Evolutionary conservation across 768 basidiomycete species (phyloP).

Genomic region (Xerocomellus intermedius): DNA sequence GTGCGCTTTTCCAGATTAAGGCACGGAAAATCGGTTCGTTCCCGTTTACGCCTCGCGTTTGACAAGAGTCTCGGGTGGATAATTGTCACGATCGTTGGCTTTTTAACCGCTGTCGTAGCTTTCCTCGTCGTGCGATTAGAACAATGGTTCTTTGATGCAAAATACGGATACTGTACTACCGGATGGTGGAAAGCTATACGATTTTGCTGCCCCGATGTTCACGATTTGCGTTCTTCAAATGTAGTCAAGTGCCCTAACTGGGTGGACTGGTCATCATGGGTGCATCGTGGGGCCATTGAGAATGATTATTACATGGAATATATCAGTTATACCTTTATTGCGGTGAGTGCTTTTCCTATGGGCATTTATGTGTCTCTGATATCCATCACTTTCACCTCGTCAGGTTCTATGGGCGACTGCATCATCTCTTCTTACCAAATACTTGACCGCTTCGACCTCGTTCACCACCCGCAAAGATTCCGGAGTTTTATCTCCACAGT

Average conservation of each 20-base stretch:
- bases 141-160: conserved; percentile 86
- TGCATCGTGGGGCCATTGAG: conserved; percentile 6
- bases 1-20: conserved; percentile 74
- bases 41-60: conserved; percentile 56
- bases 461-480: conserved; percentile 90
- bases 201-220: conserved; percentile 70
- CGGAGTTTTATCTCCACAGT: conserved; percentile 55
- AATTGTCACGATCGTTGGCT: conserved; percentile 84
- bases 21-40: conserved; percentile 65
- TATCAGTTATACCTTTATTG: conserved; percentile 66
- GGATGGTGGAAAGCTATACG: conserved; percentile 73
- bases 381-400: not conserved
- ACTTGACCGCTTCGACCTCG: conserved; percentile 84
- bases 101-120: conserved; percentile 81
- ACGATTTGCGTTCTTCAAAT: conserved; percentile 2
- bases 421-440: conserved; percentile 80
- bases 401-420: conserved; percentile 71
- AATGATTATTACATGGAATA: conserved; percentile 59
- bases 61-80: conserved; percentile 89
- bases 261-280: conserved; percentile 65
- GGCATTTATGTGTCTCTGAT: not conserved
- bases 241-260: conserved; percentile 61
- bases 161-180: conserved; percentile 80
- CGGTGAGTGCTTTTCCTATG: conserved; percentile 52
- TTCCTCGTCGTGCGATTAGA: conserved; percentile 86